Conservation (phyloP, 176 grass and related monocot species). For the Bothriochloa decipiens region DNA sequence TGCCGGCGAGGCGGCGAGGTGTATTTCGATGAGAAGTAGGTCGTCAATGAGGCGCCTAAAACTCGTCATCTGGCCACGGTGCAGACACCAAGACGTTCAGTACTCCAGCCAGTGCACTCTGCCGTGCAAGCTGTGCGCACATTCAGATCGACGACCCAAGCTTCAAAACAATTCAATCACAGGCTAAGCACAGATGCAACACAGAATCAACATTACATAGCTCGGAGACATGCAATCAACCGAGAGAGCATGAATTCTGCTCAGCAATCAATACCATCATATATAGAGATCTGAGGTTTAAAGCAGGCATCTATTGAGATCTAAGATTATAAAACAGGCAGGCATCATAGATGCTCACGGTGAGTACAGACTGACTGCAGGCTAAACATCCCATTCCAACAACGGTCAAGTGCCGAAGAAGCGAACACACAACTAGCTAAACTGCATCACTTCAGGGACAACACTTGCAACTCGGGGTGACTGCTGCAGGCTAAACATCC, state of each 20-base stretch:
- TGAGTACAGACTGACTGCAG: constrained; percentile 31
- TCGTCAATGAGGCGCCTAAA: too few species aligned
- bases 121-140: too few species aligned
- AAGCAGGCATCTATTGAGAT: neutral
- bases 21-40: too few species aligned
- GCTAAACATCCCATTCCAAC: neutral
- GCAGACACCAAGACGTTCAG: too few species aligned
- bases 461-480: constrained; percentile 28
- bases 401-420: constrained; percentile 3
- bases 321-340: constrained; percentile 32
- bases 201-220: neutral
- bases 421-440: constrained; percentile 18
- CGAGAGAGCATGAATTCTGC: neutral
- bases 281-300: neutral
- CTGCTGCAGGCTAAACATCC: neutral
- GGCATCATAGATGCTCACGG: constrained; percentile 1
- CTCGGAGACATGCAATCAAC: neutral
- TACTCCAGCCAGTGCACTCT: too few species aligned
- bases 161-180: neutral
- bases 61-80: too few species aligned
- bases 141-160: neutral
- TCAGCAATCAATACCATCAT: neutral
- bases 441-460: constrained; percentile 17
- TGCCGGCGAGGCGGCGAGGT: too few species aligned
- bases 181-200: neutral